phyloP scores from a whole-genome alignment of 495 filamentous ascomycete genomes.

The Cudoniella acicularis region DNA sequence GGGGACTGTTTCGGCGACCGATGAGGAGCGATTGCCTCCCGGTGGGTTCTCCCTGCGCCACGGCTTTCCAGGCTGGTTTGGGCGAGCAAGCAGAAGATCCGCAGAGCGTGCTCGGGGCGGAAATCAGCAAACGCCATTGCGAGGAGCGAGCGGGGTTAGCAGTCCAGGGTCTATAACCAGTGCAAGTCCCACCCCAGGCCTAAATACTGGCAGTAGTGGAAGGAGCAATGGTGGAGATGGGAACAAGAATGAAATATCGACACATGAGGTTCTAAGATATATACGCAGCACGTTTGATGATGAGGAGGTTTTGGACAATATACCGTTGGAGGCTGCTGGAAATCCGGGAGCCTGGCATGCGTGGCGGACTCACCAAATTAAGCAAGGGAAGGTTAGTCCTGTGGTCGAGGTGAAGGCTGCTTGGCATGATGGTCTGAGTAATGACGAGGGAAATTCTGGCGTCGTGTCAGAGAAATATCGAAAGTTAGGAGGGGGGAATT shows the following conservation, averaged over 20 bases:
- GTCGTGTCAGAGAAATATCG: conserved; percentile 7
- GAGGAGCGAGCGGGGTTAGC: conserved; percentile 3
- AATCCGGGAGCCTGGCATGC: conserved; percentile 90
- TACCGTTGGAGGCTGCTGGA: conserved; percentile 77
- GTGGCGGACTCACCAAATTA: conserved; percentile 66
- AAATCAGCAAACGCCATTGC: conserved; percentile 15
- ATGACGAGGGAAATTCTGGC: neutral
- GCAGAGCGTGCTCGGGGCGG: neutral
- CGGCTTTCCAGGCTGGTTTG: conserved; percentile 89
- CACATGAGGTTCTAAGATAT: conserved; percentile 69
- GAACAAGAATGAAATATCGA: conserved; percentile 32
- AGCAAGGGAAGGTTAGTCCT: conserved; percentile 19
- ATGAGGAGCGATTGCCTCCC: conserved; percentile 76
- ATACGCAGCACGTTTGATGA: conserved; percentile 79
- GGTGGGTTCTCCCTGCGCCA: conserved; percentile 85
- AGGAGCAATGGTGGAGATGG: conserved; percentile 15
- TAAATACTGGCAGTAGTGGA: conserved; percentile 1
- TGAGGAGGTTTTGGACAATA: conserved; percentile 66
- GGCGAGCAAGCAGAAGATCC: conserved; percentile 29
- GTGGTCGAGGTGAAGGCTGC: conserved; percentile 6
- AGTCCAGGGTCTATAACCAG: conserved; percentile 11
- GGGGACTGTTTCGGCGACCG: conserved; percentile 73
- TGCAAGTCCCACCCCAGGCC: conserved; percentile 16
- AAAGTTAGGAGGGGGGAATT: conserved; percentile 5
- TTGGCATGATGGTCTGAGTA: conserved; percentile 15